Evolutionary conservation across 768 basidiomycete species (phyloP), one percentile per base, ranked within the genome.

Genomic region (Punctularia strigosozonata): DNA sequence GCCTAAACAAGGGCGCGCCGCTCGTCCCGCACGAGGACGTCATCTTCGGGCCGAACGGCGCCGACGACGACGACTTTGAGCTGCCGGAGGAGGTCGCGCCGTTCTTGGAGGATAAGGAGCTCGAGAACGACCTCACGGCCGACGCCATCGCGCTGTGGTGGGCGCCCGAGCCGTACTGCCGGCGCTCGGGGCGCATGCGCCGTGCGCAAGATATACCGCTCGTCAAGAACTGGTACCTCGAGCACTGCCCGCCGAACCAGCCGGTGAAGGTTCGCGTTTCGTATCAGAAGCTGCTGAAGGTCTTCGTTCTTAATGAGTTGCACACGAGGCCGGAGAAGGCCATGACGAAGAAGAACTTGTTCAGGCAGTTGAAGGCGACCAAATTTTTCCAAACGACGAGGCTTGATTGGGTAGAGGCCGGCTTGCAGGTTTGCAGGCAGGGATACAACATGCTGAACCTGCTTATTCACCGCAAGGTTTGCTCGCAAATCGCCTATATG

Each of bases 361-460:
- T 99, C 74, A 73, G 89, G 31, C 87, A 91, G 54, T 68, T 91
- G 41, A 98, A 97, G 62, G 82, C 87, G n/a, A 99, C 95, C 42
- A 98, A 98, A 62, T 99, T 99, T 65, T 99, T 99, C 80, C 95
- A 98, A 68, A 89, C 87, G 12, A 99, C 95, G 4, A 88, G 75
- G 47, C 63, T 99, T 48, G 95, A 99, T 59, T 99, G 95, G 95
- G 94, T 99, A 25, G 95, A 99, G 59, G 95, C 94, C 3, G 95
- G 95, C 48, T 63, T 99, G 44, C 95, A 99, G 60, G 94, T 99
- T 38, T 98, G 94, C 66, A 69, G 95, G 47, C 95, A 99, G 57
- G 95, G 95, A 28, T 99, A 95, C 65, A 99, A 98, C 64, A 99
- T 99, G 95, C 67, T 99, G 46, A 99, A 99, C 61, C 66, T 99